phyloP scores from a whole-genome alignment of 768 basidiomycete species.

The Boletus insuetus region DNA sequence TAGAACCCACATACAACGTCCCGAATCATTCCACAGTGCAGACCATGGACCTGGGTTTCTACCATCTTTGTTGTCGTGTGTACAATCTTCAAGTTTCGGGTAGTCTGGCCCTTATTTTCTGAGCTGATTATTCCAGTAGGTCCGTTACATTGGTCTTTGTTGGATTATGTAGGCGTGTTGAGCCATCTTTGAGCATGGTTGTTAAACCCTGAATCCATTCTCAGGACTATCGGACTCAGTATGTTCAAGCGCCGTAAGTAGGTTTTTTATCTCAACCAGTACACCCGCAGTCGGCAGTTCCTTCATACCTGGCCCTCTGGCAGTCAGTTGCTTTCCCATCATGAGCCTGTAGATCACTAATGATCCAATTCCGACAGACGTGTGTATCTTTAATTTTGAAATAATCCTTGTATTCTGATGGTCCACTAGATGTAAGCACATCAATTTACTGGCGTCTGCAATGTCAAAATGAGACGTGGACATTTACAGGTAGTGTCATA shows the following conservation, averaged over 20 bases:
- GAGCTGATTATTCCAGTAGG: neutral
- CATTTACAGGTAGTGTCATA: neutral
- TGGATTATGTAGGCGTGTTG: neutral
- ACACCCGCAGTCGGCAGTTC: neutral
- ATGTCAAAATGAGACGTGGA: neutral
- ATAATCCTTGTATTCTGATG: neutral
- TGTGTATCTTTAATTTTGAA: neutral
- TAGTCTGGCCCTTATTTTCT: neutral
- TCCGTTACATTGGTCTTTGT: neutral
- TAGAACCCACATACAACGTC: neutral
- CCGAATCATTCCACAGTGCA: neutral
- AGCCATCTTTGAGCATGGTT: neutral
- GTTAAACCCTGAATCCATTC: neutral
- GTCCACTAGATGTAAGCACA: neutral
- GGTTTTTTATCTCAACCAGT: neutral
- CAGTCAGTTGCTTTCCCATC: neutral
- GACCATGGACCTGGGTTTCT: neutral
- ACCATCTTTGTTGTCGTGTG: neutral
- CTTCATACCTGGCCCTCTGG: neutral
- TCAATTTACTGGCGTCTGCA: neutral
- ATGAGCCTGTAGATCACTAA: neutral
- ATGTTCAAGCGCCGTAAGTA: neutral
- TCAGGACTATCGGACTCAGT: neutral
- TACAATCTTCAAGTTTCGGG: neutral
- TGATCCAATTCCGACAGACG: neutral